Evolutionary conservation across 768 basidiomycete genomes (phyloP).

Genomic region (Russula compacta): DNA sequence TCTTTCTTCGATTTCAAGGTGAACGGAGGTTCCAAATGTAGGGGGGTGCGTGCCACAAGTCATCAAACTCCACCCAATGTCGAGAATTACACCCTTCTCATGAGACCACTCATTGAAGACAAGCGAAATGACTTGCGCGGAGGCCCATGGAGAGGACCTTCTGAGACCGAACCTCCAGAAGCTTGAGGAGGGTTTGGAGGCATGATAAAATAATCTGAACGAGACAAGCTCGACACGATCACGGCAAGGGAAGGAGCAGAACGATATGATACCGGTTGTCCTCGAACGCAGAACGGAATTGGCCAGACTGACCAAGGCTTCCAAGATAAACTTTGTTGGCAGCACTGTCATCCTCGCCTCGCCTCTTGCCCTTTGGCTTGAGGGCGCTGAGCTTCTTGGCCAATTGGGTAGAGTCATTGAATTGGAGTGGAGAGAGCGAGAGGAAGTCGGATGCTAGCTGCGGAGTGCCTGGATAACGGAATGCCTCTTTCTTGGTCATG

Average conservation of each 20-base stretch:
- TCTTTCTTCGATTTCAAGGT: constrained; percentile 8
- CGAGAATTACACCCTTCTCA: constrained; percentile 12
- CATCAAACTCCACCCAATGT: constrained; percentile 16
- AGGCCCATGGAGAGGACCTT: constrained; percentile 1
- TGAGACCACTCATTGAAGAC: constrained; percentile 16
- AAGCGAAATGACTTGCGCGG: constrained; percentile 6
- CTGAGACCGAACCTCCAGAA: constrained; percentile 11
- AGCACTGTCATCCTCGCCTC: constrained; percentile 11
- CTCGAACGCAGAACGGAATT: constrained; percentile 13
- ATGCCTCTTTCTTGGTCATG: neutral
- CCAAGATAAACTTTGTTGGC: constrained; percentile 14
- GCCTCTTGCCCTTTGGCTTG: constrained; percentile 7
- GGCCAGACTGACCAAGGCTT: neutral
- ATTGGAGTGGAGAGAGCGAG: constrained; percentile 19
- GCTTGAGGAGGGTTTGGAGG: constrained; percentile 3
- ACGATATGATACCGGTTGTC: constrained; percentile 12
- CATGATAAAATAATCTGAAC: constrained; percentile 9
- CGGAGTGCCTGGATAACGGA: neutral
- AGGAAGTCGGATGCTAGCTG: constrained; percentile 10
- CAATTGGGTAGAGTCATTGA: constrained; percentile 1
- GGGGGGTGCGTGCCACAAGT: constrained; percentile 1
- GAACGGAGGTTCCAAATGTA: constrained; percentile 3
- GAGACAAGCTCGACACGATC: neutral
- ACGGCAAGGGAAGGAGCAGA: neutral
- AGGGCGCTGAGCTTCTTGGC: constrained; percentile 8